phyloP scores from a whole-genome alignment of 768 basidiomycete species.

The Lentinula detonsa region DNA sequence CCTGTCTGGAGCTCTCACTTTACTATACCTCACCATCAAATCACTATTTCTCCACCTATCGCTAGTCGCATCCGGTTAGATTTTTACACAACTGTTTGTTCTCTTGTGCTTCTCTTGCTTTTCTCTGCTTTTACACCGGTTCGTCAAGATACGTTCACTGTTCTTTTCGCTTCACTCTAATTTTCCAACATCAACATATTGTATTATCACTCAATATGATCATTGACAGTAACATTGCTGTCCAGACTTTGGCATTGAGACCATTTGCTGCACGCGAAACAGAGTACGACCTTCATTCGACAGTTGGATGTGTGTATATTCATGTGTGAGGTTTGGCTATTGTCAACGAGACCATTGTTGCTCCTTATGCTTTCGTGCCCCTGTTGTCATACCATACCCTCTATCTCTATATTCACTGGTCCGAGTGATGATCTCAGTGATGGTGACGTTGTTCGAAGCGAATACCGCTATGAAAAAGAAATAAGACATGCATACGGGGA shows the following conservation, averaged over 20 bases:
- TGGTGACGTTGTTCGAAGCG: conserved; percentile 87
- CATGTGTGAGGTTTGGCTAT: no score
- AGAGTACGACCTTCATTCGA: no score
- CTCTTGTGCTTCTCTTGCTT: not conserved
- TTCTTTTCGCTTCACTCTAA: not conserved
- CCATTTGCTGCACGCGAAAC: no score
- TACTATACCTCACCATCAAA: not conserved
- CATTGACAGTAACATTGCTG: conserved; percentile 22
- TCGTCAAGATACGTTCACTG: not conserved
- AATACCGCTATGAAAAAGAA: conserved; percentile 56
- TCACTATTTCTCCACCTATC: no score
- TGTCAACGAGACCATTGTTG: no score
- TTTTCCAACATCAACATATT: conserved; percentile 23
- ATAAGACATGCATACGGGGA: conserved; percentile 2
- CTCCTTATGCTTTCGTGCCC: no score
- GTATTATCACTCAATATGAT: conserved; percentile 43
- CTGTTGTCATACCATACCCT: not conserved
- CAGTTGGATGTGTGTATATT: no score
- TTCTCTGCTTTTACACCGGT: not conserved
- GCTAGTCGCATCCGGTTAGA: not conserved
- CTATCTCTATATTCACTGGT: no score
- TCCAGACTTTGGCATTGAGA: no score
- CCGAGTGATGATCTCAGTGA: conserved; percentile 30
- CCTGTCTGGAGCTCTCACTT: not conserved
- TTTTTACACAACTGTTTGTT: not conserved